Percentiles rank a stretch among this genome's conserved stretches.
phyloP scores from a whole-genome alignment of 2,329 filamentous ascomycete genomes.

The Celoporthe dispersa region DNA sequence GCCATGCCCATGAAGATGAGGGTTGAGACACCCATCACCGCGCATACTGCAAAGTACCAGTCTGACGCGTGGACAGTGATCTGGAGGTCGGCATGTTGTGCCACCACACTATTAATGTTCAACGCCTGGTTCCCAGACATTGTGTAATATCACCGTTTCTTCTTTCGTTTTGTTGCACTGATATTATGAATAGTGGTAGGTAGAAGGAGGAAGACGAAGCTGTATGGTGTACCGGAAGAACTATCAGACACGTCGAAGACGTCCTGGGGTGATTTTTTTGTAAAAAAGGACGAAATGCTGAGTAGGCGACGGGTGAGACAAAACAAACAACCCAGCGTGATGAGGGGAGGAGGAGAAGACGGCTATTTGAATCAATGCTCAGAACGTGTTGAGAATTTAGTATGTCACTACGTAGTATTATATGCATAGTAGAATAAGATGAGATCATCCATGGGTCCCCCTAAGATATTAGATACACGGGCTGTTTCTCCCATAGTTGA shows the following conservation, averaged over 20 bases:
- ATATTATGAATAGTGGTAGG: not conserved
- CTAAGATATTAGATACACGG: not conserved
- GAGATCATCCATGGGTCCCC: conserved; percentile 19
- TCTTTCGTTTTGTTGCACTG: not conserved
- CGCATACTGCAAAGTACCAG: conserved; percentile 66
- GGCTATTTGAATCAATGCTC: conserved; percentile 23
- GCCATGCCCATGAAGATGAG: conserved; percentile 57
- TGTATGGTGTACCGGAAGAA: not conserved
- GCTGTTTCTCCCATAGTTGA: conserved; percentile 2
- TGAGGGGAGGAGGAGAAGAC: not conserved
- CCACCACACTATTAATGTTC: conserved; percentile 48
- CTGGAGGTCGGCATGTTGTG: conserved; percentile 57
- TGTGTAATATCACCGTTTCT: not conserved
- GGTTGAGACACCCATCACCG: conserved; percentile 60
- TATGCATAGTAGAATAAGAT: not conserved
- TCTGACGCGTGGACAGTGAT: conserved; percentile 65
- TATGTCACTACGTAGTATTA: not conserved
- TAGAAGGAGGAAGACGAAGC: not conserved
- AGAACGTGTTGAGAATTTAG: not conserved
- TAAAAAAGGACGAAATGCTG: not conserved
- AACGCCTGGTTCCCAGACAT: conserved; percentile 51
- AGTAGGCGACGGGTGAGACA: not conserved
- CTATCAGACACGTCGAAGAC: not conserved
- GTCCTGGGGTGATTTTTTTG: not conserved
- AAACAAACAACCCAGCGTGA: not conserved